phyloP scores from a whole-genome alignment of 495 filamentous ascomycete genomes.

The Parmelia sp. region DNA sequence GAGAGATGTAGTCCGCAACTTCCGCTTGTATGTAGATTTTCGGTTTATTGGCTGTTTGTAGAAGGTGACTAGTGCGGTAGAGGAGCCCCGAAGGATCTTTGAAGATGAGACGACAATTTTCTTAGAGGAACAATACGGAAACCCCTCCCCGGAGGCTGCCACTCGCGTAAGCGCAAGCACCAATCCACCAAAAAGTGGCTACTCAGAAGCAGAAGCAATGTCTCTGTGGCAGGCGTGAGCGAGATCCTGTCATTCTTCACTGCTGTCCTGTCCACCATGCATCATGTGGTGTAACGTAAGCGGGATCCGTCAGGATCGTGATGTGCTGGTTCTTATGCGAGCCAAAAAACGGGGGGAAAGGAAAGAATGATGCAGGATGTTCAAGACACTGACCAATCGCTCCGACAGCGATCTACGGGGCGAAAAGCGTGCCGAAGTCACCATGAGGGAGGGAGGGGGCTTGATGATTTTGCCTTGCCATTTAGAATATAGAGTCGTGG shows the following conservation, averaged over 20 bases:
- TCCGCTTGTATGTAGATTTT: conserved; percentile 6
- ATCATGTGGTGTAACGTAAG: background rate
- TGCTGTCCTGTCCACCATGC: background rate
- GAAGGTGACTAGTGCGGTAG: conserved; percentile 12
- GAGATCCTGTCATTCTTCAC: background rate
- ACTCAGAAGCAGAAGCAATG: background rate
- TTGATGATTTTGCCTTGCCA: background rate
- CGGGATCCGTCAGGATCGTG: background rate
- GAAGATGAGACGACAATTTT: background rate
- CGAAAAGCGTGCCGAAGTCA: background rate
- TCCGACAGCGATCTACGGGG: conserved; percentile 7
- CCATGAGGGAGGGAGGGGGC: background rate
- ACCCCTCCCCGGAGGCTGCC: background rate
- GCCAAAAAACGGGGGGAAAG: background rate
- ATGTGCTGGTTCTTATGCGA: conserved; percentile 11
- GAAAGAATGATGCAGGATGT: conserved; percentile 3
- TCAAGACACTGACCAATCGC: conserved; percentile 7
- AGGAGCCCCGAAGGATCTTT: conserved; percentile 12
- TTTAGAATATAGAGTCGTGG: background rate
- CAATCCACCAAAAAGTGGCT: background rate
- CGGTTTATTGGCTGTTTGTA: conserved; percentile 13
- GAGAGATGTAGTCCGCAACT: background rate
- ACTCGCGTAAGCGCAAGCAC: background rate
- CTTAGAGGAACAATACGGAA: background rate
- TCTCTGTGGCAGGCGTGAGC: background rate